Percentiles rank a stretch among this genome's conserved stretches.
phyloP scores from a whole-genome alignment of 345 rosid genomes.

The Gossypium arboreum region DNA sequence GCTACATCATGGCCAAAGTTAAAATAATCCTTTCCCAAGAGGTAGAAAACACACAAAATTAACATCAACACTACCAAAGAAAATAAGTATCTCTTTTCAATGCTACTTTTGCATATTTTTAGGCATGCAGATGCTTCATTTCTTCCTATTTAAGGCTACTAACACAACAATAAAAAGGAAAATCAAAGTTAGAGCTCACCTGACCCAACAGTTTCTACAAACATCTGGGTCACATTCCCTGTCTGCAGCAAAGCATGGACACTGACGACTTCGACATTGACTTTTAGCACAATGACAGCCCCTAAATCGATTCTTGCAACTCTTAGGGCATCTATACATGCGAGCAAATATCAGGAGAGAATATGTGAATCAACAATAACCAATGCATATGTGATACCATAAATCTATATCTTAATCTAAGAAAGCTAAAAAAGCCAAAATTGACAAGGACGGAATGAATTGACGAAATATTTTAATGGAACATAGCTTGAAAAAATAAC shows the following conservation, averaged over 20 bases:
- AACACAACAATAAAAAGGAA: not conserved
- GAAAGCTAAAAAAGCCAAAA: not conserved
- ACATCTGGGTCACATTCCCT: conserved; percentile 99
- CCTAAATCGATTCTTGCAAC: conserved; percentile 59
- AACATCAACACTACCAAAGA: not conserved
- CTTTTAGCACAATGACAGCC: conserved; percentile 99
- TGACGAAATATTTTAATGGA: not conserved
- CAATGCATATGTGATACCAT: not conserved
- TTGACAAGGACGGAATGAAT: not conserved
- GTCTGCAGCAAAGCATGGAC: conserved; percentile 99
- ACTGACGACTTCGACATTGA: conserved; percentile 98
- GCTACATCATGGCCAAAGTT: not conserved
- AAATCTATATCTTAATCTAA: not conserved
- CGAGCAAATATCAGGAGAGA: conserved; percentile 11
- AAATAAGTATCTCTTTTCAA: not conserved
- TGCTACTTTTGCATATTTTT: not conserved
- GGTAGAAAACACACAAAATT: not conserved
- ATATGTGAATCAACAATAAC: conserved; percentile 14
- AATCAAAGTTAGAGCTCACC: conserved; percentile 46
- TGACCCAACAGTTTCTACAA: conserved; percentile 99
- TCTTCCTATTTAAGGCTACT: not conserved
- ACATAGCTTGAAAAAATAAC: conserved; percentile 15
- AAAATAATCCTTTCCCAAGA: not conserved
- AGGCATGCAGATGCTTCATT: not conserved
- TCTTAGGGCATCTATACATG: conserved; percentile 57